Conservation (phyloP, 169 alveolate species). For the Plasmodium reichenowi region DNA sequence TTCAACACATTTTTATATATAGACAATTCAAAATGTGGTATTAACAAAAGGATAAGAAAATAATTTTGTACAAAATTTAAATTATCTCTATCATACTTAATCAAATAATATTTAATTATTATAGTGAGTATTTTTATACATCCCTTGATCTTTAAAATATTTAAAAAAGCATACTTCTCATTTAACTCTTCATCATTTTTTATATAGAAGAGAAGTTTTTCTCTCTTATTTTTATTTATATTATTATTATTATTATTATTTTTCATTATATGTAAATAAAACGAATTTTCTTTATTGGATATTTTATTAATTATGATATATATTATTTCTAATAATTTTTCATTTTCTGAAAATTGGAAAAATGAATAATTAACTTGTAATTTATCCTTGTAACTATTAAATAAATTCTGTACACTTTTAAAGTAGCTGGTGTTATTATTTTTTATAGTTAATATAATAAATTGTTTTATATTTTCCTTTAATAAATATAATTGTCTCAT, state of each 20-base stretch:
- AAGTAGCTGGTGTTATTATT: conserved; percentile 5
- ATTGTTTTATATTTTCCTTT: conserved; percentile 21
- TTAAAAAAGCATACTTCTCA: conserved; percentile 18
- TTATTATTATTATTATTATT: conserved; percentile 1
- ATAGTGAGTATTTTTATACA: conserved; percentile 18
- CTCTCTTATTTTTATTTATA: conserved; percentile 28
- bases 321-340: conserved; percentile 24
- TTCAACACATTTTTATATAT: conserved; percentile 16
- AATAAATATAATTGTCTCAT: conserved; percentile 3
- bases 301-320: conserved; percentile 41
- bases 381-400: not conserved
- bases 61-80: conserved; percentile 4
- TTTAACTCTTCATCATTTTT: conserved; percentile 16
- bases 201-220: conserved; percentile 30
- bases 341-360: conserved; percentile 39
- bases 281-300: conserved; percentile 26
- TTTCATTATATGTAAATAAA: not conserved
- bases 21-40: conserved; percentile 63
- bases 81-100: not conserved
- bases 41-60: conserved; percentile 24
- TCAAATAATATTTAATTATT: conserved; percentile 17
- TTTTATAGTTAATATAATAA: not conserved
- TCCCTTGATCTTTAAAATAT: conserved; percentile 46
- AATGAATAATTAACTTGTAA: conserved; percentile 24
- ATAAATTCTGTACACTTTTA: conserved; percentile 4